Evolutionary conservation across 495 filamentous ascomycete species (phyloP).

Genomic region (Patellaria atrata): DNA sequence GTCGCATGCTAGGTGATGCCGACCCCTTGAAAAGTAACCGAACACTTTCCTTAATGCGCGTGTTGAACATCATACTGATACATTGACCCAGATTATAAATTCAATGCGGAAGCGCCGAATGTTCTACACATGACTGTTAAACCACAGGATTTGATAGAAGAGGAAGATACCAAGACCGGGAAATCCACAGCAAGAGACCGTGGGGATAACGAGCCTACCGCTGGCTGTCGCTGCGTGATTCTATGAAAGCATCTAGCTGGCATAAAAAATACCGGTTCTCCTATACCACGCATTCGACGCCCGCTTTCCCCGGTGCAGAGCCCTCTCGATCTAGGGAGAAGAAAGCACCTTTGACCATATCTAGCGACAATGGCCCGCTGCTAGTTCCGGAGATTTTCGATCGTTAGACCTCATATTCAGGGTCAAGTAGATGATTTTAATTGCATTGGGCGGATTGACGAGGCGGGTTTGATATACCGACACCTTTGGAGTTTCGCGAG

Average conservation of each 20-base stretch:
- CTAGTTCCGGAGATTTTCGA: no score
- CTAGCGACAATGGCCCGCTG: no score
- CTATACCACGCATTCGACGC: background rate
- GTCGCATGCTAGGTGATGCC: slow-evolving; percentile 77
- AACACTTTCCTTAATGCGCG: slow-evolving; percentile 6
- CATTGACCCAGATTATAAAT: slow-evolving; percentile 51
- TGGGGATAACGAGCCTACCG: slow-evolving; percentile 45
- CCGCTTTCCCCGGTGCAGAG: background rate
- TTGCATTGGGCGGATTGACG: no score
- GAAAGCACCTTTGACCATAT: no score
- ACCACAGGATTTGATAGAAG: slow-evolving; percentile 76
- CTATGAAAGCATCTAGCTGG: slow-evolving; percentile 46
- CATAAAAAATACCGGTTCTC: background rate
- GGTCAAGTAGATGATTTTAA: no score
- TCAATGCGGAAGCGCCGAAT: slow-evolving; percentile 54
- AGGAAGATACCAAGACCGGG: slow-evolving; percentile 67
- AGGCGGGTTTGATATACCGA: no score
- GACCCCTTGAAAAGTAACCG: slow-evolving; percentile 53
- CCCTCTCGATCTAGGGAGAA: no score
- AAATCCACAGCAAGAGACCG: slow-evolving; percentile 50
- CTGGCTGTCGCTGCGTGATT: slow-evolving; percentile 68
- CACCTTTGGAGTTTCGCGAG: no score
- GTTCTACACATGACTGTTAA: slow-evolving; percentile 90
- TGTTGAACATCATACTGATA: slow-evolving; percentile 5
- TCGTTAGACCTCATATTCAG: no score